Evolutionary conservation across 2,329 filamentous ascomycete species (phyloP), one percentile per base, ranked within the genome.

Genomic region (Neonectria sp.): DNA sequence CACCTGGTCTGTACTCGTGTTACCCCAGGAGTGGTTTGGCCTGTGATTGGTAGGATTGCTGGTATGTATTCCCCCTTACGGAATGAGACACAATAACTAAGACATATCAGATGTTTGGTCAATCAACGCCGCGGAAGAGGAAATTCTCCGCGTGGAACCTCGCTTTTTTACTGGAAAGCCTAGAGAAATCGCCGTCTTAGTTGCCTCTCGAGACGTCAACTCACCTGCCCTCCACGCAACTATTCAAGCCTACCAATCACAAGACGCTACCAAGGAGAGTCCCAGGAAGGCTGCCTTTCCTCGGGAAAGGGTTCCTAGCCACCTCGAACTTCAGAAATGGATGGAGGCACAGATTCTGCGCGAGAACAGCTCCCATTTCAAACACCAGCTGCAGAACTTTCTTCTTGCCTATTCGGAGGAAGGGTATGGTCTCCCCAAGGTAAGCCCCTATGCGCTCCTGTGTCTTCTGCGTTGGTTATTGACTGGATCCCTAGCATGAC

Each of bases 1-100:
- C 81, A 82, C 73, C 72, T 82, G 56, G 80, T 80, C 65, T 82
- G 81, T 70, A 82, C 76, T 59, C 81, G 81, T 66, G 76, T 75
- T 64, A 82, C 78, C 70, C 81, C 79, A 66, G 77, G 71, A 64
- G 76, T 76, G 73, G 76, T 79, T 63, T 80, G 78, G 77, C 81
- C 81, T 52, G 79, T 82, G 70, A 79, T 82, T 75, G 77, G 76
- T 70, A 78, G 76, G 67, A 77, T 79, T 64, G 76, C 79, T 67
- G 81, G 81, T 82, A 81, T 70, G 79, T 79, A 48, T 31, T 48
- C 60, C 29, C 63, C 68, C 62, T 56, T 63, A 45, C 63, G 62
- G 31, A 59, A 68, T 73, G 73, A 74, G 67, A 77, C 72, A 74
- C 70, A 57, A 52, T 52, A 60, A 52, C 73, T 75, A 56, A 76